A percentile compares a stretch with the other conserved stretches of the same genome.
These are phyloP conservation scores for Tylopilus felleus DNA, from an alignment of 768 basidiomycete genomes.

Conservation along the genomic window DNA sequence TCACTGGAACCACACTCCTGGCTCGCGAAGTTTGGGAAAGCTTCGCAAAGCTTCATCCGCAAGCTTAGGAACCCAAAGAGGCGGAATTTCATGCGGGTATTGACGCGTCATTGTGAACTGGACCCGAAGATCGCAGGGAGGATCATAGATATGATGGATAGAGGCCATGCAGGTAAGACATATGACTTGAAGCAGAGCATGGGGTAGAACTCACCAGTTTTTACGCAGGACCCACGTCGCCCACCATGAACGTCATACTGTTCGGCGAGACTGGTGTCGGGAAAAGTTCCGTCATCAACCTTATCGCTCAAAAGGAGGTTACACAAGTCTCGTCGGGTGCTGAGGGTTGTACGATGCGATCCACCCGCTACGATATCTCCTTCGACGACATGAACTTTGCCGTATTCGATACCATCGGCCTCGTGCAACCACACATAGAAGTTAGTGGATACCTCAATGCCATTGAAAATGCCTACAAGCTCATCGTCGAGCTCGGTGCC, in stretches of 20 bases:
- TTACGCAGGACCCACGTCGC: background rate
- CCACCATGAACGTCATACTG: constrained; percentile 35
- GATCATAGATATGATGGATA: constrained; percentile 21
- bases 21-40: constrained; percentile 14
- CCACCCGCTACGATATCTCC: constrained; percentile 24
- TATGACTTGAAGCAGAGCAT: background rate
- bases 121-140: constrained; percentile 21
- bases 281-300: constrained; percentile 32
- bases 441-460: constrained; percentile 27
- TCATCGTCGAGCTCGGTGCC: constrained; percentile 30
- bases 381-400: constrained; percentile 19
- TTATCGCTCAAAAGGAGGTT: constrained; percentile 25
- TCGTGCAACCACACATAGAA: constrained; percentile 30
- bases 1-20: constrained; percentile 15
- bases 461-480: constrained; percentile 28
- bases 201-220: background rate
- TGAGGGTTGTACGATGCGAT: constrained; percentile 36
- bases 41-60: constrained; percentile 15
- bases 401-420: constrained; percentile 36
- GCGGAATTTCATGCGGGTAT: constrained; percentile 16
- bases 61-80: constrained; percentile 14
- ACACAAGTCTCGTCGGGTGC: constrained; percentile 28
- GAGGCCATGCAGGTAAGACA: constrained; percentile 5
- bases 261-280: constrained; percentile 41
- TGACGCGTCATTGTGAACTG: constrained; percentile 27